phyloP scores from a whole-genome alignment of 1,139 yeast genomes.

The Pichia sp. region DNA sequence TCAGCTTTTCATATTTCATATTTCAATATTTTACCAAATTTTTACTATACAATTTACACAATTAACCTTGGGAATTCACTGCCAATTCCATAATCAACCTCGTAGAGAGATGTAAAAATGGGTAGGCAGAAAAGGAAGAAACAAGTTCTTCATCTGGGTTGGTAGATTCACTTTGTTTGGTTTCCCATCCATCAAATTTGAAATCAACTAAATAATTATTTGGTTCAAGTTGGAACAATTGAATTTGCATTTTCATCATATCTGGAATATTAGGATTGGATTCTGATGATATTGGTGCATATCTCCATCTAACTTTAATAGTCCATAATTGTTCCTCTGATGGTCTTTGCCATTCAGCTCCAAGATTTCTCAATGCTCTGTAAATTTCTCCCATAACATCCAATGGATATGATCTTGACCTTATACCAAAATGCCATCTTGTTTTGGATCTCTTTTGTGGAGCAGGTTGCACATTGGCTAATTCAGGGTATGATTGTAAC shows the following conservation, averaged over 20 bases:
- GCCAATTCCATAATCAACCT: constrained; percentile 93
- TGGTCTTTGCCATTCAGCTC: constrained; percentile 97
- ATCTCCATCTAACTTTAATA: constrained; percentile 92
- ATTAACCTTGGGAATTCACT: constrained; percentile 59
- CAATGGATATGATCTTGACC: constrained; percentile 91
- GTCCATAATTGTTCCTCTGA: constrained; percentile 95
- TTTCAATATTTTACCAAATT: background rate
- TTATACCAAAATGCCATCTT: constrained; percentile 97
- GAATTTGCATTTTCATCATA: constrained; percentile 95
- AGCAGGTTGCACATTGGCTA: constrained; percentile 62
- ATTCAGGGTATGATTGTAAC: constrained; percentile 48
- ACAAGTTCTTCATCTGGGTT: constrained; percentile 49
- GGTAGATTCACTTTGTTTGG: constrained; percentile 17
- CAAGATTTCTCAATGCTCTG: constrained; percentile 84
- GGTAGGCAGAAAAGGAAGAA: constrained; percentile 86
- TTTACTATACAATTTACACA: background rate
- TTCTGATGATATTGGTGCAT: constrained; percentile 38
- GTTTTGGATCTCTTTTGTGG: constrained; percentile 83
- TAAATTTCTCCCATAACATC: constrained; percentile 99
- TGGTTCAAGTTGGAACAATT: constrained; percentile 90
- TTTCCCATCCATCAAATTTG: constrained; percentile 96
- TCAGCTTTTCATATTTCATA: too few species aligned
- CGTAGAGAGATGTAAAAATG: constrained; percentile 88
- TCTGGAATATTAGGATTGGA: constrained; percentile 41
- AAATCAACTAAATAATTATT: constrained; percentile 94